Evolutionary conservation across 2,329 filamentous ascomycete genomes (phyloP).

Genomic region (Fusarium decemcellulare): DNA sequence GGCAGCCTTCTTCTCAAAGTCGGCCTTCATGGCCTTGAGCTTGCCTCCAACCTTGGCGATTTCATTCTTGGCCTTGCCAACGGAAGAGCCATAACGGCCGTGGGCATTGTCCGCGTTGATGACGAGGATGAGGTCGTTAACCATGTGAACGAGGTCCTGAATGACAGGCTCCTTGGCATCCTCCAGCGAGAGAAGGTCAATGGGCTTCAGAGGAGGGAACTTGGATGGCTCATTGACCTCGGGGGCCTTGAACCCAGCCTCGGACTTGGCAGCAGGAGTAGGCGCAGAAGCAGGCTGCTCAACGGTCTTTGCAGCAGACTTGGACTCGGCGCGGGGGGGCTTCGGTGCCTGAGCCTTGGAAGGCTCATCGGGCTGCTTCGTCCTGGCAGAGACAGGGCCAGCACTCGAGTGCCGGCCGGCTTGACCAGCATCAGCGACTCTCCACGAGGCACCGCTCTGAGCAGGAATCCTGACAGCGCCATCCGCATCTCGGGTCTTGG

Average conservation of each 20-base stretch:
- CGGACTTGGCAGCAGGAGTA: slow-evolving; percentile 42
- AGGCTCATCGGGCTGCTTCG: slow-evolving; percentile 48
- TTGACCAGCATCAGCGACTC: slow-evolving; percentile 76
- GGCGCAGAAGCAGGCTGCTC: slow-evolving; percentile 52
- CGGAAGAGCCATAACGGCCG: slow-evolving; percentile 81
- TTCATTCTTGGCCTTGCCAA: slow-evolving; percentile 89
- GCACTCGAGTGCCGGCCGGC: slow-evolving; percentile 75
- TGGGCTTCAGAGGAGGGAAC: slow-evolving; percentile 75
- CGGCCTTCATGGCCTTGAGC: slow-evolving; percentile 80
- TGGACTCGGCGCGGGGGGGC: slow-evolving; percentile 37
- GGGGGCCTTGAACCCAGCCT: slow-evolving; percentile 64
- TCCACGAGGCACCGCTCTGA: slow-evolving; percentile 88
- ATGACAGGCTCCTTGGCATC: slow-evolving; percentile 89
- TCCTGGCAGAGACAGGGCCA: slow-evolving; percentile 51
- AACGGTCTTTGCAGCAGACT: slow-evolving; percentile 46
- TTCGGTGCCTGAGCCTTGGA: slow-evolving; percentile 52
- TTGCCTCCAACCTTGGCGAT: slow-evolving; percentile 83
- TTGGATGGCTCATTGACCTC: slow-evolving; percentile 77
- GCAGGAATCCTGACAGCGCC: slow-evolving; percentile 86
- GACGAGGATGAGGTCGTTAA: slow-evolving; percentile 96
- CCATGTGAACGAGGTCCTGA: slow-evolving; percentile 92
- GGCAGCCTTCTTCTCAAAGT: slow-evolving; percentile 79
- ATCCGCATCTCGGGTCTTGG: slow-evolving; percentile 68
- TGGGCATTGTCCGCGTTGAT: slow-evolving; percentile 89
- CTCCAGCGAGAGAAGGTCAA: slow-evolving; percentile 83